Conservation (phyloP, 2,329 filamentous ascomycete genomes). For the Trichoderma guizhouense region DNA sequence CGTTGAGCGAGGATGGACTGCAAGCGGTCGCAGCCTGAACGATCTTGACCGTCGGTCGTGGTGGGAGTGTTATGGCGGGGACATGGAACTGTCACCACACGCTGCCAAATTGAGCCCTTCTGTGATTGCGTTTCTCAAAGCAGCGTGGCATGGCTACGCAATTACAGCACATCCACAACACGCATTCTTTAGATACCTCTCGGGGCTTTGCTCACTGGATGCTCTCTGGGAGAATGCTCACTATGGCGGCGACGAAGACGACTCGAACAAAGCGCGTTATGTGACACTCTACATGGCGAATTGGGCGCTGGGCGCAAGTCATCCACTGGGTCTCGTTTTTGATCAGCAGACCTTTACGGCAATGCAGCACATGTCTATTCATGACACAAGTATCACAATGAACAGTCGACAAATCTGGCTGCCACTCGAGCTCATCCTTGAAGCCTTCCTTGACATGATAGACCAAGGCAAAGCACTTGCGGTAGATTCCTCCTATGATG, state of each 20-base stretch:
- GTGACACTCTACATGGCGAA: constrained; percentile 14
- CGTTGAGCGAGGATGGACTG: constrained; percentile 8
- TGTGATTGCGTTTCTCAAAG: not conserved
- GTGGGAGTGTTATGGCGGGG: constrained; percentile 11
- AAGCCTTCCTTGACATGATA: constrained; percentile 9
- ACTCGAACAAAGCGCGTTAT: constrained; percentile 4
- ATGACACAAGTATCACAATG: constrained; percentile 8
- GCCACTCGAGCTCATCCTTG: constrained; percentile 2
- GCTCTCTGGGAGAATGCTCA: not conserved
- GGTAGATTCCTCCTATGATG: not conserved
- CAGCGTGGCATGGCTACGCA: constrained; percentile 6
- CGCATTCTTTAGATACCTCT: constrained; percentile 5
- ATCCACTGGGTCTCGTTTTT: constrained; percentile 8
- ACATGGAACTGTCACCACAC: not conserved
- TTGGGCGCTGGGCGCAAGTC: constrained; percentile 4
- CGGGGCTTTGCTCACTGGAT: constrained; percentile 2
- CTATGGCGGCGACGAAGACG: constrained; percentile 2
- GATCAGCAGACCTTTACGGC: constrained; percentile 6
- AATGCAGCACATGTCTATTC: constrained; percentile 11
- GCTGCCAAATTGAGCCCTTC: constrained; percentile 5
- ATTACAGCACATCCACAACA: not conserved
- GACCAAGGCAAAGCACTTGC: constrained; percentile 8
- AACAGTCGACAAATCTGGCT: constrained; percentile 2
- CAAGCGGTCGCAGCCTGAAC: constrained; percentile 9
- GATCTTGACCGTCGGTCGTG: not conserved